Percentiles rank a stretch among this genome's conserved stretches.
phyloP scores from a whole-genome alignment of 1,139 yeast genomes.

The Debaryomyces udenii region DNA sequence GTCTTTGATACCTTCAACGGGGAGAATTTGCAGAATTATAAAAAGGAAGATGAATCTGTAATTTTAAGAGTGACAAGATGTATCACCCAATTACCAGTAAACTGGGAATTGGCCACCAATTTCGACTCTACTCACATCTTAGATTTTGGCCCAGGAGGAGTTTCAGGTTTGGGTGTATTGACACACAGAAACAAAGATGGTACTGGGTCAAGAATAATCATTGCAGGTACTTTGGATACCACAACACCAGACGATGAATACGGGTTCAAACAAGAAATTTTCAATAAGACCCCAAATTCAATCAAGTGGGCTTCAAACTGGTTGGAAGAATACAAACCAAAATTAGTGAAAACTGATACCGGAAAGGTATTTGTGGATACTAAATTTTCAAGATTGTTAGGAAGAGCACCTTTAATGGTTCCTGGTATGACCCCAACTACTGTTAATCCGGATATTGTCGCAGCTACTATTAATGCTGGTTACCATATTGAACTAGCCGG shows the following conservation, averaged over 20 bases:
- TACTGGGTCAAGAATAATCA: conserved; percentile 91
- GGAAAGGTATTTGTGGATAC: conserved; percentile 90
- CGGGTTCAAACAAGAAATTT: conserved; percentile 94
- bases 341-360: conserved; percentile 67
- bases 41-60: conserved; percentile 43
- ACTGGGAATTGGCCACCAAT: conserved; percentile 90
- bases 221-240: conserved; percentile 88
- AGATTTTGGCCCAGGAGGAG: conserved; percentile 99
- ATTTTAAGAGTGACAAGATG: conserved; percentile 68
- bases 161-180: conserved; percentile 92
- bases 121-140: conserved; percentile 83
- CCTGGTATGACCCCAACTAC: conserved; percentile 99
- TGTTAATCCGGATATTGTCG: conserved; percentile 89
- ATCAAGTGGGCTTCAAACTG: conserved; percentile 88
- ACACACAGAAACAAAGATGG: conserved; percentile 99
- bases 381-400: conserved; percentile 86
- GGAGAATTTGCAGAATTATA: conserved; percentile 61
- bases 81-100: conserved; percentile 86
- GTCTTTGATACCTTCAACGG: conserved; percentile 92
- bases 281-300: conserved; percentile 65
- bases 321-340: conserved; percentile 88
- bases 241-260: conserved; percentile 69
- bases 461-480: conserved; percentile 93
- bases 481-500: conserved; percentile 98
- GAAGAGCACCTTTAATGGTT: conserved; percentile 95